Evolutionary conservation across 2,329 filamentous ascomycete genomes (phyloP), one percentile per base, ranked within the genome.

Genomic region (Claviceps sp.): DNA sequence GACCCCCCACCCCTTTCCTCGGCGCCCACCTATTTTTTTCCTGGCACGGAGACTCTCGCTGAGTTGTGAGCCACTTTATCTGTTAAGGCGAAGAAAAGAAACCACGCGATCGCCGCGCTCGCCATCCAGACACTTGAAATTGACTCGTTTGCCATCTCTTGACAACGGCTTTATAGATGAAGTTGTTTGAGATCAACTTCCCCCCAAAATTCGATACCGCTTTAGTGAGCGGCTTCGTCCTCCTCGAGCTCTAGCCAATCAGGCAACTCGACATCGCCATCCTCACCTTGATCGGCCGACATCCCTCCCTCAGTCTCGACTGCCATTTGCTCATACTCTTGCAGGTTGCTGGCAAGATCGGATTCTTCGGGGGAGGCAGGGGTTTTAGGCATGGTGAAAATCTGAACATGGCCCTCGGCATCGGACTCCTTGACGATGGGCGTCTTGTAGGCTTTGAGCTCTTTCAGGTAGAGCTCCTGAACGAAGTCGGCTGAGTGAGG

Each of bases 261-360:
- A 62, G 77, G 73, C 54, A 78, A 69, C 54, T 71, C 72, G 55
- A 84, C 77, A 53, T 79, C 74, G 52, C 77, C 77, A 63, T 78
- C 64, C 50, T 74, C 73, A 59, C 75, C 75, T 58, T 77, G 78
- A 55, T 72, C 70, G 61, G 77, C 75, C 60, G 86, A 81, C 71
- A 88, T 82, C 60, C 91, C 91, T 60, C 91, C 91, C 78, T 97
- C 91, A 59, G 97, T 84, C 73, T 98, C 93, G 61, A 96, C 90
- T 62, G 84, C 80, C 78, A 95, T 89, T 68, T 74, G 80, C 81
- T 97, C 91, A 80, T 98, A 98, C 68, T 89, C 84, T 76, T 93
- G 85, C 70, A 98, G 75, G 71, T 88, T 91, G 71, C 80, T 85
- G 67, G 90, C 89, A 58, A 98, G 86, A 72, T 95, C 87, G 72